phyloP scores from a whole-genome alignment of 2,329 filamentous ascomycete genomes.

The Colletotrichum phormii region DNA sequence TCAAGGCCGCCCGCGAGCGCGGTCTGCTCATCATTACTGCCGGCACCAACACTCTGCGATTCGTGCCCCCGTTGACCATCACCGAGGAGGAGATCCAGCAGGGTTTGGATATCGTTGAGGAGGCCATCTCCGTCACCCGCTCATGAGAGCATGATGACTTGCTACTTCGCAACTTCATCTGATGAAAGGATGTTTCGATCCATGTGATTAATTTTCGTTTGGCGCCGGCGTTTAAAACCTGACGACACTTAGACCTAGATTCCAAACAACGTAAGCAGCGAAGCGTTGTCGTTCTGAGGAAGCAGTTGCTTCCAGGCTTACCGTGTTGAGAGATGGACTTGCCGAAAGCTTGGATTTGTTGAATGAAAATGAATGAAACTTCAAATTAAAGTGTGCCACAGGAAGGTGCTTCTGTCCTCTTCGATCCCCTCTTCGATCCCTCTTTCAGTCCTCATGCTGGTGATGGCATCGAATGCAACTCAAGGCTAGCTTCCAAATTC shows the following conservation, averaged over 20 bases:
- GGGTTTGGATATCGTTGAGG: conserved; percentile 80
- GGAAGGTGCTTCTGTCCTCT: too few species aligned
- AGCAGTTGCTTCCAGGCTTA: neutral
- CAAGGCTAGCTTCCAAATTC: neutral
- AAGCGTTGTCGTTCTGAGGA: neutral
- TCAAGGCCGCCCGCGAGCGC: conserved; percentile 88
- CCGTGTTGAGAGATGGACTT: neutral
- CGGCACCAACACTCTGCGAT: conserved; percentile 90
- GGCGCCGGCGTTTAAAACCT: conserved; percentile 31
- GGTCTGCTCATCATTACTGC: conserved; percentile 93
- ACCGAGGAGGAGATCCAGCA: conserved; percentile 83
- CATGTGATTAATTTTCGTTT: conserved; percentile 25
- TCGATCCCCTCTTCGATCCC: neutral
- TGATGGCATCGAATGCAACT: neutral
- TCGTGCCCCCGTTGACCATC: conserved; percentile 89
- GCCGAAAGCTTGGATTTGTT: too few species aligned
- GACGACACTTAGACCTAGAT: conserved; percentile 28
- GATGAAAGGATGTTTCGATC: neutral
- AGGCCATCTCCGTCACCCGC: conserved; percentile 65
- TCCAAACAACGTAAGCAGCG: conserved; percentile 1
- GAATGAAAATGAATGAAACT: too few species aligned
- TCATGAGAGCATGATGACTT: conserved; percentile 34
- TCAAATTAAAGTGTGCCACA: too few species aligned
- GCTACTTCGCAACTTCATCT: neutral
- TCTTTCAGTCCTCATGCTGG: neutral